Evolutionary conservation across 202 grass and related monocot genomes (phyloP).

Genomic region (Cymbopogon flexuosus): DNA sequence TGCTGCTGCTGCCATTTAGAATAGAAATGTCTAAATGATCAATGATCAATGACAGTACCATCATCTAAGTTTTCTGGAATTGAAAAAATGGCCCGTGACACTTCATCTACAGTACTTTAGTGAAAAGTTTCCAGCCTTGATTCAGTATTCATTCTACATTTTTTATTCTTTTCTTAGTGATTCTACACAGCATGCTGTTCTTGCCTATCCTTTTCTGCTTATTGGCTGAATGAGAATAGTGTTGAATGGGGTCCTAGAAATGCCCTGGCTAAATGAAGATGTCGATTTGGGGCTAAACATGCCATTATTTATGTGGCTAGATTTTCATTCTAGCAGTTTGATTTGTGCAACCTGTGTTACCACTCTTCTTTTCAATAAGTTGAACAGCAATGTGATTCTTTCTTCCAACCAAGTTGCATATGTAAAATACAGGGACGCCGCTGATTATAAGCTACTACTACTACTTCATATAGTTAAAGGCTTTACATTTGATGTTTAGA

Average conservation of each 20-base stretch:
- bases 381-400: not conserved
- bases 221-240: constrained; percentile 5
- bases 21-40: not conserved
- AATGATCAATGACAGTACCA: not conserved
- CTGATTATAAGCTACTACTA: not conserved
- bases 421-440: not conserved
- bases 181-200: not conserved
- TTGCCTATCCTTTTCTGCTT: not conserved
- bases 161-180: constrained; percentile 36
- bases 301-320: not conserved
- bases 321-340: constrained; percentile 23
- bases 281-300: not conserved
- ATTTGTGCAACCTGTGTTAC: constrained; percentile 2
- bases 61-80: constrained; percentile 6
- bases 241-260: not conserved
- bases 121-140: not conserved
- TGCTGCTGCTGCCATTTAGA: not conserved
- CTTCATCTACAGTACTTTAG: not conserved
- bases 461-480: not conserved
- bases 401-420: not conserved
- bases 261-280: not conserved
- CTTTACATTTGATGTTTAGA: not conserved
- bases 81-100: not conserved
- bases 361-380: constrained; percentile 19
- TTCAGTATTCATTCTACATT: constrained; percentile 2